Evolutionary conservation across 192 early-diverging fungal species (phyloP), one percentile per base, ranked within the genome.

Genomic region (Coemansia sp.): DNA sequence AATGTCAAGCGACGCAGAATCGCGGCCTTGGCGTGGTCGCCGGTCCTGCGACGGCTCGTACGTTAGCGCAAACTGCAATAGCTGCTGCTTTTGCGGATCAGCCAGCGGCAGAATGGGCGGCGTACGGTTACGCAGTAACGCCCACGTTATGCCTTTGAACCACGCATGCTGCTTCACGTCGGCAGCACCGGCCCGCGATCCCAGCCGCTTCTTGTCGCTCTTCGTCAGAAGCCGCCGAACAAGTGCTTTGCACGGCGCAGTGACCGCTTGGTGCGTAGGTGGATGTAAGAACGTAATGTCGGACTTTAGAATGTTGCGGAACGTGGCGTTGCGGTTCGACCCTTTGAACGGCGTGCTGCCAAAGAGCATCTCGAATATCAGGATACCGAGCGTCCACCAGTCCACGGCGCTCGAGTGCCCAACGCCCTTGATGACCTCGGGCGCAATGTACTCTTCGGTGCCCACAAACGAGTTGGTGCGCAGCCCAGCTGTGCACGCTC

Each of bases 381-480:
- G 82, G 24, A 99, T 93, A 11, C 97, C 97, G 14, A 99, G 71
- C 11, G 96, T 98, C 97, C 97, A 99, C 94, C 96, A 99, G 82
- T 99, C 97, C 10, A 99, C 92, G 1, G 89, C 85, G 67, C 87
- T 90, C 5, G 95, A 95, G 81, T 99, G 95, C 12, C 96, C 95
- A 48, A 84, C 82, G 42, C 95, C 96, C 58, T 90, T 92, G 82
- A 99, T 98, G 17, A 99, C 94, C 74, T 99, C 97, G 40, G 97
- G 97, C 18, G 97, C 93, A 88, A 99, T 97, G 72, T 98, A 98
- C 81, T 98, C 96, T 76, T 98, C 96, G 3, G 97, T 99, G 7
- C 97, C 97, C 15, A 98, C 95, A 86, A 99, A 99, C 55, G 93
- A 94, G 77, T 99, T 98, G 4, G 97, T 97, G 56, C 94, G 84